Evolutionary conservation across 441 rosid species (phyloP).

Genomic region (Euphorbia schlechtendalii): DNA sequence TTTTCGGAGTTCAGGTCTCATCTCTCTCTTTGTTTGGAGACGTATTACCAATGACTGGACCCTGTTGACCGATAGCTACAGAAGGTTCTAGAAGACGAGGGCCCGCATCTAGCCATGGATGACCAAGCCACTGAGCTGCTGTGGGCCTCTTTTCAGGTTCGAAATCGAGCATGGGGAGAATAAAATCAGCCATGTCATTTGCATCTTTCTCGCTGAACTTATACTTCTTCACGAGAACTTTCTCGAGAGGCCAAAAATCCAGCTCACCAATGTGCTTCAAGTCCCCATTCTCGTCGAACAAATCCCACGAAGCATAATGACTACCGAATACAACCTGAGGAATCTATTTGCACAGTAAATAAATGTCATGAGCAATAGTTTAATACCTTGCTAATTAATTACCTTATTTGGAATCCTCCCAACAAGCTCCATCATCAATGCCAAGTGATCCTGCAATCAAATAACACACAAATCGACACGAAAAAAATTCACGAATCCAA

Average conservation of each 20-base stretch:
- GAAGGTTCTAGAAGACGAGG: conserved; percentile 51
- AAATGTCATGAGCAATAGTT: too few species aligned
- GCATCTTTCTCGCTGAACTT: conserved; percentile 58
- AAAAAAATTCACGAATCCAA: not conserved
- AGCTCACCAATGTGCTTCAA: conserved; percentile 57
- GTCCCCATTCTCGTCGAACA: conserved; percentile 58
- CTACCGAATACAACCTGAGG: too few species aligned
- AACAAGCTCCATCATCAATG: conserved; percentile 73
- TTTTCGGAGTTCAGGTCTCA: too few species aligned
- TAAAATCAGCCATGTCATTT: conserved; percentile 46
- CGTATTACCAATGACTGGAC: conserved; percentile 14
- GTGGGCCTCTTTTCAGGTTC: conserved; percentile 61
- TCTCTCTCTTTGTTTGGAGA: conserved; percentile 36
- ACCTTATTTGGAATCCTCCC: conserved; percentile 72
- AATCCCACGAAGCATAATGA: conserved; percentile 28
- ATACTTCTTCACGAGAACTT: conserved; percentile 59
- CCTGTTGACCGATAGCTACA: conserved; percentile 17
- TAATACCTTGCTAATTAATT: too few species aligned
- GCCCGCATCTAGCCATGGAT: conserved; percentile 44
- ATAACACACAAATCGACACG: not conserved
- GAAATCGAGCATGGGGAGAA: conserved; percentile 56
- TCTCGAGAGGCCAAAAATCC: conserved; percentile 55
- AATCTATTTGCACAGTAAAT: too few species aligned
- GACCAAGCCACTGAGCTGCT: conserved; percentile 56
- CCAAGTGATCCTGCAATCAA: conserved; percentile 59